These are phyloP conservation scores for Diaporthe ampelina DNA, from an alignment of 2,329 filamentous ascomycete species.

Conservation along the genomic window DNA sequence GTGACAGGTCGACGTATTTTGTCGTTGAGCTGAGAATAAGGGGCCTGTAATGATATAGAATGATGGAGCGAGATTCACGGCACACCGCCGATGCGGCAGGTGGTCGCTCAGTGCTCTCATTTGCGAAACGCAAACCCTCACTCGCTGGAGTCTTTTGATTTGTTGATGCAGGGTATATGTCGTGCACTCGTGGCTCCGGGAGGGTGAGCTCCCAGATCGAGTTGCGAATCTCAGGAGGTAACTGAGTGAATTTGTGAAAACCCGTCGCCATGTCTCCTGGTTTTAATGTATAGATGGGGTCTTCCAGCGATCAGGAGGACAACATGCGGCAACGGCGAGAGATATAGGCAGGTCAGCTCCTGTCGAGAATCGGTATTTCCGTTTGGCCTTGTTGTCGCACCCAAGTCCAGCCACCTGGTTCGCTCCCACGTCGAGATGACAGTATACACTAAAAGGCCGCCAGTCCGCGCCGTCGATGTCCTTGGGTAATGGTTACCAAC, in stretches of 20 bases:
- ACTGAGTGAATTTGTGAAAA: constrained; percentile 50
- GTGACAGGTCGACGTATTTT: constrained; percentile 60
- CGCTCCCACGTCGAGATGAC: constrained; percentile 7
- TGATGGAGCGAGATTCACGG: constrained; percentile 58
- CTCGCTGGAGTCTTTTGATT: constrained; percentile 55
- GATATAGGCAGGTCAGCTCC: constrained; percentile 12
- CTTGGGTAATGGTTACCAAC: constrained; percentile 9
- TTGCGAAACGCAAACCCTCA: constrained; percentile 62
- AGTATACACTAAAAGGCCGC: constrained; percentile 24
- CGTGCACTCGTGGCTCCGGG: constrained; percentile 60
- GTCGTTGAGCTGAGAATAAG: constrained; percentile 60
- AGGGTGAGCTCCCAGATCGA: constrained; percentile 62
- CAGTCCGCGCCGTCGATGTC: constrained; percentile 33
- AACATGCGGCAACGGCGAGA: background rate
- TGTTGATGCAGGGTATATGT: constrained; percentile 61
- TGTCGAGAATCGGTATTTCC: background rate
- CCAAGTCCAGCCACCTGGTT: constrained; percentile 5
- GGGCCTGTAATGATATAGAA: constrained; percentile 59
- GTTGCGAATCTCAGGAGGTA: constrained; percentile 60
- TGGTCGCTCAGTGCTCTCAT: constrained; percentile 60
- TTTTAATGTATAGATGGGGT: constrained; percentile 37
- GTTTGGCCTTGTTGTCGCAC: background rate
- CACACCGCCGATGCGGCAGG: constrained; percentile 60
- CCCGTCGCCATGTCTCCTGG: constrained; percentile 41
- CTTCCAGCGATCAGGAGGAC: constrained; percentile 46